A percentile compares a stretch with the other conserved stretches of the same genome.
Evolutionary conservation across 164 flowering plant genomes (phyloP).

Genomic region (Umbellularia californica): DNA sequence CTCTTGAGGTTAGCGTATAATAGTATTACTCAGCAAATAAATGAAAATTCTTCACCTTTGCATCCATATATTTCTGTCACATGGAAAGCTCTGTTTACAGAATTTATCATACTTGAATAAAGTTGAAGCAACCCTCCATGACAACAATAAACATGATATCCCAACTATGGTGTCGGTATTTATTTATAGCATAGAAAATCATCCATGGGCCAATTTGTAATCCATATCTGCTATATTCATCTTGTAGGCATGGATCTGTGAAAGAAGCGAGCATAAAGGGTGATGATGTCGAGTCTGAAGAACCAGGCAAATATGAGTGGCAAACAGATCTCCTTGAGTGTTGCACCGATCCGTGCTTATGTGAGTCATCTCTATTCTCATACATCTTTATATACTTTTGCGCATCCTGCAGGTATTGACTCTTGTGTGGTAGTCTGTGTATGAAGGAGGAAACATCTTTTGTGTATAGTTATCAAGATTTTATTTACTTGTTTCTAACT

Average conservation of each 20-base stretch:
- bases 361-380: conserved; percentile 19
- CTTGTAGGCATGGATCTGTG: conserved; percentile 22
- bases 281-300: conserved; percentile 7
- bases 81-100: no score
- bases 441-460: neutral
- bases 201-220: neutral
- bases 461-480: neutral
- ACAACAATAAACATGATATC: no score
- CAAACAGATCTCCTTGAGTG: conserved; percentile 44
- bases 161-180: no score
- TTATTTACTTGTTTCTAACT: neutral
- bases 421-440: no score
- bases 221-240: neutral
- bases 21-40: neutral
- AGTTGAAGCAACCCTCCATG: no score
- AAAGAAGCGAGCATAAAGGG: conserved; percentile 6
- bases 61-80: no score
- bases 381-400: neutral
- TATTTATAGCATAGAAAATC: no score
- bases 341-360: conserved; percentile 37
- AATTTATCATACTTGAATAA: no score
- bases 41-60: no score
- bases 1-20: neutral
- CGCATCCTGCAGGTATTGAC: neutral
- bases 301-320: conserved; percentile 28